Base-by-base conservation (phyloP, 805 yeast genomes). In the Candida manassasensis region DNA sequence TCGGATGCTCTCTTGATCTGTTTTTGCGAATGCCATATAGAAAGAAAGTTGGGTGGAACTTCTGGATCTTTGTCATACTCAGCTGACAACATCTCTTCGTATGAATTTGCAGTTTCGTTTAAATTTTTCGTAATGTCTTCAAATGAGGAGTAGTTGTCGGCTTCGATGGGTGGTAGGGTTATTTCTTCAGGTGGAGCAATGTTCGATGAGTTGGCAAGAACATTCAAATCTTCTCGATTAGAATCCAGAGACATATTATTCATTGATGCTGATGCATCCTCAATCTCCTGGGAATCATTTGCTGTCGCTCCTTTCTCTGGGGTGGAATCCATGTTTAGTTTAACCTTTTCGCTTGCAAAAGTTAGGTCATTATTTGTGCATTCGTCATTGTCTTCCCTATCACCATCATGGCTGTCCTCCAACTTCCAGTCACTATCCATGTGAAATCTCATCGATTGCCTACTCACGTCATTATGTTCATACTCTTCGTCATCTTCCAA, bases 191-290 rank as follows among this genome's bases (percentile, higher is more conserved):
- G 62, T 10, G 63, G 63, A 4, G 58, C 58, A 14, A 67, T 50
- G 37, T 63, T 65, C 2, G 73, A 64, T 0, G 73, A 68, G 46
- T 69, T 69, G 2, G 72, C 73, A 26, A 69, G 53, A 4, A 57
- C 53, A 29, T 60, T 57, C 15, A 39, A 45, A 18, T 54, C 55
- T 2, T 26, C 27, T 39, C 32, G 7, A 21, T 39, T 47, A 4
- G 44, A 29, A 2, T 41, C 31, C 10, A 45, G 25, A 3, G 46
- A 44, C 24, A 49, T 50, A 4, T 5, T 14, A 6, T 24, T 24
- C 27, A 24, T 7, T 7, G 9, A n/a, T 6, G 27, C 6, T 8
- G 62, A 56, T 7, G 56, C 48, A 42, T 48, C 46, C 21, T 42
- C 32, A 33, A 29, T 37, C 19, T 43, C 47, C 24, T 44, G 42